Conservation (phyloP, 495 filamentous ascomycete genomes). For the Halenospora varia region DNA sequence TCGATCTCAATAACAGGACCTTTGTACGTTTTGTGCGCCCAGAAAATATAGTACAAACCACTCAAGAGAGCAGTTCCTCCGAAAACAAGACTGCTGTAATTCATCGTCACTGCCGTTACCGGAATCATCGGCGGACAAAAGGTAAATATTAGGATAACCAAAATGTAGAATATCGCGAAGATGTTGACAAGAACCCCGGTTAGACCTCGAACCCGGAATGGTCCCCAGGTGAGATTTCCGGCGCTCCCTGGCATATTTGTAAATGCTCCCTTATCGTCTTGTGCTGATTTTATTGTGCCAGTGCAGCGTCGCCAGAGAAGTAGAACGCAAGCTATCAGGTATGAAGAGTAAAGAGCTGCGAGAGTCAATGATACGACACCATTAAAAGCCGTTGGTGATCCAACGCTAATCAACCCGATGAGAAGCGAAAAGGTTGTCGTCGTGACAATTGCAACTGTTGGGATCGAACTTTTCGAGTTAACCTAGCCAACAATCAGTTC, state of each 20-base stretch:
- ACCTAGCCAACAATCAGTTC: background rate
- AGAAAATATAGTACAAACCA: conserved; percentile 1
- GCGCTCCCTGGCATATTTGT: background rate
- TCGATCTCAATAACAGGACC: conserved; percentile 13
- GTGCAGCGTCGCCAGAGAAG: conserved; percentile 26
- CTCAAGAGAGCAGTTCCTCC: background rate
- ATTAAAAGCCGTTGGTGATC: conserved; percentile 51
- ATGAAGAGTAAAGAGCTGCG: conserved; percentile 37
- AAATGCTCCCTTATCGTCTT: background rate
- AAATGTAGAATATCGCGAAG: conserved; percentile 22
- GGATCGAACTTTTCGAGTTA: background rate
- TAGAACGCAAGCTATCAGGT: conserved; percentile 38
- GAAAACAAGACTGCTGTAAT: conserved; percentile 43
- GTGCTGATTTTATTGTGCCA: background rate
- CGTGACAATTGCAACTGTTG: conserved; percentile 32
- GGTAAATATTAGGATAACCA: conserved; percentile 28
- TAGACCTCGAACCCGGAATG: conserved; percentile 41
- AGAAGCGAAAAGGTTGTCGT: conserved; percentile 47
- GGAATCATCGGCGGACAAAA: conserved; percentile 31
- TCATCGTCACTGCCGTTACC: conserved; percentile 35
- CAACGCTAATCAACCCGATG: conserved; percentile 51
- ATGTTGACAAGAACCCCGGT: conserved; percentile 29
- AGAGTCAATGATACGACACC: conserved; percentile 48
- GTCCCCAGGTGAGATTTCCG: conserved; percentile 11
- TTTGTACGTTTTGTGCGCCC: background rate